phyloP scores from a whole-genome alignment of 441 rosid species.

The Bruguiera hainesii region DNA sequence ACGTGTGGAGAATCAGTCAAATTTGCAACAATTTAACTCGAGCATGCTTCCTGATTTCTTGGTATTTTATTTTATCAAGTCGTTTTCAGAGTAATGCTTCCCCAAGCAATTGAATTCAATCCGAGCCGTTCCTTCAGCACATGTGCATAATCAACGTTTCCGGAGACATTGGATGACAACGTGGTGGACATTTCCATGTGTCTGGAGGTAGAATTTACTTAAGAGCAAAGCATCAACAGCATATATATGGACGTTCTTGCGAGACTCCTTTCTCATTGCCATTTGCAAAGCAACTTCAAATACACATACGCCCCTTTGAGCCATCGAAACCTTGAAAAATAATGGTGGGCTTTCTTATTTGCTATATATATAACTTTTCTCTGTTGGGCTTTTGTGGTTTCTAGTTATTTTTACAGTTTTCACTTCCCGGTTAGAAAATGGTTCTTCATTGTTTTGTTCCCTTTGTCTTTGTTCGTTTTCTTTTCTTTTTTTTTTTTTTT shows the following conservation, averaged over 20 bases:
- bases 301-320: background rate
- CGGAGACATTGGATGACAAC: slow-evolving; percentile 10
- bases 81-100: too few species aligned
- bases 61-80: too few species aligned
- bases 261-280: background rate
- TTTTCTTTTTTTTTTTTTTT: too few species aligned
- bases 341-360: background rate
- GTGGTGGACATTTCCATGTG: background rate
- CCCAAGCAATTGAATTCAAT: background rate
- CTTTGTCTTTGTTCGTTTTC: too few species aligned
- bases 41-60: too few species aligned
- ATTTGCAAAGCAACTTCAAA: background rate
- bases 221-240: background rate
- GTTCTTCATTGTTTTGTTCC: too few species aligned
- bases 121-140: background rate
- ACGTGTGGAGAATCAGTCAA: too few species aligned
- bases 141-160: slow-evolving; percentile 1
- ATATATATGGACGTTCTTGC: background rate
- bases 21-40: too few species aligned
- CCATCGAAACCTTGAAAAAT: background rate
- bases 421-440: too few species aligned
- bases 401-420: too few species aligned
- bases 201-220: background rate
- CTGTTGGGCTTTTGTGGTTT: too few species aligned
- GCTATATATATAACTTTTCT: too few species aligned